phyloP scores from a whole-genome alignment of 495 filamentous ascomycete genomes.

The Elasticomyces elasticus region DNA sequence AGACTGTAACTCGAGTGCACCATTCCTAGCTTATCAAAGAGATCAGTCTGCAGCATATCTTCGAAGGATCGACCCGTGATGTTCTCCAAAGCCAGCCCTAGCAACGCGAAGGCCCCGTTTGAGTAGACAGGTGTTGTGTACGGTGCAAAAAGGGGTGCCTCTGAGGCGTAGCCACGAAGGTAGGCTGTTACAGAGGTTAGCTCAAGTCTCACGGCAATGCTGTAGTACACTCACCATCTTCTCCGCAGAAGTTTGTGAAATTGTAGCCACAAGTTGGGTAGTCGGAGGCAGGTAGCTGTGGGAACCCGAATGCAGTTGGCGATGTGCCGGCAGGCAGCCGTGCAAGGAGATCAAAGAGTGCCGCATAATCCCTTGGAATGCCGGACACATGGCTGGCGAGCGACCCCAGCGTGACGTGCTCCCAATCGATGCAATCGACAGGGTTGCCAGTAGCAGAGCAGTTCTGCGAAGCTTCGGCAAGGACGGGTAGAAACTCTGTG shows the following conservation, averaged over 20 bases:
- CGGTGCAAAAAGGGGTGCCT: constrained; percentile 41
- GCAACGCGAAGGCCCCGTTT: constrained; percentile 45
- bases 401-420: constrained; percentile 36
- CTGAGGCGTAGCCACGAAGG: constrained; percentile 40
- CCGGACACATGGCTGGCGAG: constrained; percentile 37
- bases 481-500: constrained; percentile 48
- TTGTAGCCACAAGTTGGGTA: constrained; percentile 9
- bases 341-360: background rate
- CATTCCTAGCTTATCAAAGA: constrained; percentile 19
- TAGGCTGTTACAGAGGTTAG: constrained; percentile 42
- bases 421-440: constrained; percentile 33
- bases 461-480: constrained; percentile 23
- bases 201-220: too few species aligned
- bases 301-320: constrained; percentile 2
- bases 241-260: constrained; percentile 17
- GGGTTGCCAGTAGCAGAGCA: constrained; percentile 9
- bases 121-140: constrained; percentile 46
- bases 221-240: constrained; percentile 22
- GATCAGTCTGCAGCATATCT: constrained; percentile 34
- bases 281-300: constrained; percentile 7
- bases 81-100: constrained; percentile 45
- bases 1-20: constrained; percentile 15
- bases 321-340: background rate
- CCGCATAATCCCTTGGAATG: constrained; percentile 31
- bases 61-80: constrained; percentile 41